Evolutionary conservation across 345 rosid species (phyloP).

Genomic region (Euclidium syriacum): DNA sequence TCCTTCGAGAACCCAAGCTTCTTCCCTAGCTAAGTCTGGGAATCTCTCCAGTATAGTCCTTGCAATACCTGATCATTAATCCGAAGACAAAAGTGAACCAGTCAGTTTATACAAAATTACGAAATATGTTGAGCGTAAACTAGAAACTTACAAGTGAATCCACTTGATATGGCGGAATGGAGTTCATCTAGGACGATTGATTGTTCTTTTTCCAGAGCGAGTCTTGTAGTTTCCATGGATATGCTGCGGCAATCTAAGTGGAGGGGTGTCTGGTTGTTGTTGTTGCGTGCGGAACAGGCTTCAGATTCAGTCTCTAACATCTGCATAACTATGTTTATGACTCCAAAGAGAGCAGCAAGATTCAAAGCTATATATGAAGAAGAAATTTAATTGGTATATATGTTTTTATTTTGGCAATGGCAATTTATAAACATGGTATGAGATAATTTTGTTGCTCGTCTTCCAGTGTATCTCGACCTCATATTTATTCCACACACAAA

Average conservation of each 20-base stretch:
- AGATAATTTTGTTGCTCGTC: too few species aligned
- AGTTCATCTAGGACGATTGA: slow-evolving; percentile 2
- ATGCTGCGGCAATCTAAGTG: background rate
- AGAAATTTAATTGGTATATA: too few species aligned
- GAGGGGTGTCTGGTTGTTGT: background rate
- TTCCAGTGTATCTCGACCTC: too few species aligned
- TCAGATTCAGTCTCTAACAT: slow-evolving; percentile 9
- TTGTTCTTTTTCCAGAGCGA: background rate
- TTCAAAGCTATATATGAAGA: too few species aligned
- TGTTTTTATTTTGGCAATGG: too few species aligned
- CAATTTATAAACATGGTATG: too few species aligned
- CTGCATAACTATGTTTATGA: slow-evolving; percentile 21
- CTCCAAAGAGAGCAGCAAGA: slow-evolving; percentile 40
- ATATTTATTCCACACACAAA: too few species aligned
- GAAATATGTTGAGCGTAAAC: background rate
- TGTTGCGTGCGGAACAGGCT: slow-evolving; percentile 8
- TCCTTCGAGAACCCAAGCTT: slow-evolving; percentile 9
- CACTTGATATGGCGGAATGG: slow-evolving; percentile 3
- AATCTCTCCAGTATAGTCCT: slow-evolving; percentile 2
- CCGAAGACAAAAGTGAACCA: background rate
- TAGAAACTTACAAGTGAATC: slow-evolving; percentile 4
- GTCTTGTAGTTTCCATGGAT: slow-evolving; percentile 4
- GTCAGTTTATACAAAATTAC: background rate
- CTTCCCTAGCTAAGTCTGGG: slow-evolving; percentile 32
- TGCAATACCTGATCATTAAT: background rate